These are phyloP conservation scores for Fusarium sublunatum DNA, from an alignment of 2,329 filamentous ascomycete species.

Conservation along the genomic window DNA sequence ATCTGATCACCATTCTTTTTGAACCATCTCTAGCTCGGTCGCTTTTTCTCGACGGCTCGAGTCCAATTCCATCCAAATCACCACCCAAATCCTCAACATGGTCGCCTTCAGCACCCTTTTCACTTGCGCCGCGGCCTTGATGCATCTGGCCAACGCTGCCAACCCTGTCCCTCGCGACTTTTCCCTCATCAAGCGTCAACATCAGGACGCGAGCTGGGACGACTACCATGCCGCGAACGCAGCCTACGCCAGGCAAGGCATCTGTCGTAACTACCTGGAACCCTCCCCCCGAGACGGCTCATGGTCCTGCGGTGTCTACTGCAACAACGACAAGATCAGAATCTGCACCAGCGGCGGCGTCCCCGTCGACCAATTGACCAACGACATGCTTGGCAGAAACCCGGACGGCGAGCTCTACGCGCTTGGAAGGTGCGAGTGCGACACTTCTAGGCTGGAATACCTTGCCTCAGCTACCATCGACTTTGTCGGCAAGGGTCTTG, in stretches of 20 bases:
- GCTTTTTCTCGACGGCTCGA: not conserved
- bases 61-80: too few species aligned
- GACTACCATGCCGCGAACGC: not conserved
- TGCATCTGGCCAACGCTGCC: not conserved
- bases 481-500: not conserved
- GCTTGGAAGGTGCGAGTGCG: not conserved
- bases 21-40: not conserved
- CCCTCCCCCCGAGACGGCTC: not conserved
- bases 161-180: not conserved
- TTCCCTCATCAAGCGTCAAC: not conserved
- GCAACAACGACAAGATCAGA: not conserved
- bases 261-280: not conserved
- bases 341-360: not conserved
- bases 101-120: not conserved
- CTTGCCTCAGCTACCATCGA: not conserved
- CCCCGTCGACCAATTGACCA: not conserved
- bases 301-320: not conserved
- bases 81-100: not conserved
- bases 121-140: not conserved
- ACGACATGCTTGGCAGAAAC: not conserved
- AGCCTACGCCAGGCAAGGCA: not conserved
- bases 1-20: not conserved
- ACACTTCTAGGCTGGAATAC: not conserved
- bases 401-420: not conserved
- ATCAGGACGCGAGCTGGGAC: not conserved